Conservation (phyloP, 2,329 filamentous ascomycete genomes). For the Verticillium albo-atrum region DNA sequence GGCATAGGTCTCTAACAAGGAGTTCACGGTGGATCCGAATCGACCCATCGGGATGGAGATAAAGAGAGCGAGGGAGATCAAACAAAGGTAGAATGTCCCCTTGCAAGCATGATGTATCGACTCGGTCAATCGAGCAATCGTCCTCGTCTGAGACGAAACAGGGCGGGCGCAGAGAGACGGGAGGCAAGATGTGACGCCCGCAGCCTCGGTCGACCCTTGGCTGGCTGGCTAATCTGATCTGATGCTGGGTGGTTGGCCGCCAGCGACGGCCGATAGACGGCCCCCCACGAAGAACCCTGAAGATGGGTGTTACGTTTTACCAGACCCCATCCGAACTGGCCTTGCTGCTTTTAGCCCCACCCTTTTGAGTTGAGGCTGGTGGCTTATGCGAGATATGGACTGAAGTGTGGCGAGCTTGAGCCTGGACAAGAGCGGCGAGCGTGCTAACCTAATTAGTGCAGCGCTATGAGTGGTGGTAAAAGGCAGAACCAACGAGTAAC, state of each 20-base stretch:
- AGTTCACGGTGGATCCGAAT: constrained; percentile 38
- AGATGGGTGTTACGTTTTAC: too few relatives aligned
- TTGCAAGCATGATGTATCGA: not conserved
- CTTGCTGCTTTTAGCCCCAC: too few relatives aligned
- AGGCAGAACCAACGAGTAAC: too few relatives aligned
- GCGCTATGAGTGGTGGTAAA: too few relatives aligned
- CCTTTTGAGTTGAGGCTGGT: too few relatives aligned
- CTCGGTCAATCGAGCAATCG: not conserved
- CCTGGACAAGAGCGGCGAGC: too few relatives aligned
- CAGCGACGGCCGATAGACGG: not conserved
- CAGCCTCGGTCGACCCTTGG: not conserved
- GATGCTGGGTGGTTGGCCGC: not conserved
- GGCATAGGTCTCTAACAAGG: constrained; percentile 42
- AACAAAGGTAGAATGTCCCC: not conserved
- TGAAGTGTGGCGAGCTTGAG: too few relatives aligned
- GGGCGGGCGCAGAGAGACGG: not conserved
- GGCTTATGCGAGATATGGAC: too few relatives aligned
- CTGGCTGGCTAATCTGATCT: not conserved
- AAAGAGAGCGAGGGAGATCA: not conserved
- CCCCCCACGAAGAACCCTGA: not conserved
- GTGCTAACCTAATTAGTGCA: too few relatives aligned
- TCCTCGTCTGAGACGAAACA: not conserved
- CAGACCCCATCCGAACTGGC: too few relatives aligned
- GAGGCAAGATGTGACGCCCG: not conserved
- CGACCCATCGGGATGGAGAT: constrained; percentile 24